Base-by-base conservation (phyloP, 768 basidiomycete species). In the Royoungia palumana region DNA sequence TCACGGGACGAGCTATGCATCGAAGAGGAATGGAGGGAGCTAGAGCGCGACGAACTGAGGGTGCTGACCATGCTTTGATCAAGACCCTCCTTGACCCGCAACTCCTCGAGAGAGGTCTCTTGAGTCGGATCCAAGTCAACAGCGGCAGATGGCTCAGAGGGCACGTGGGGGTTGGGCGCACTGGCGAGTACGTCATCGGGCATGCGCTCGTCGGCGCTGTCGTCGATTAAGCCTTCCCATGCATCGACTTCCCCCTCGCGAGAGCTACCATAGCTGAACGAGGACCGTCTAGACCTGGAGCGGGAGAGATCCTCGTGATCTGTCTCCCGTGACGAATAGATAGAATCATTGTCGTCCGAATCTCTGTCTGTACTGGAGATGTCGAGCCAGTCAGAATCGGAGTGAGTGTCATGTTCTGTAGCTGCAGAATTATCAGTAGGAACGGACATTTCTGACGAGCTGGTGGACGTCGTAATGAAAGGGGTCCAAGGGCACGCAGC, bases 341-440 rank as follows among this genome's bases (percentile, higher is more conserved):
- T 67, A 47, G 85, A 87, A 61, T 85, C 84, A 65, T 80, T 81
- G 69, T 83, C 81, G 61, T 85, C 85, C 30, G 85, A 86, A 46
- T 81, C 81, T 30, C 54, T 57, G 57, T 79, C 79, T 64, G 77
- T 80, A 60, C 81, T 83, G 25, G 84, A 72, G 56, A 90, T 77
- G 60, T 89, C 87, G 60, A 87, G 83, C 88, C 88, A 90, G 67
- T 90, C 88, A 25, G 85, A 87, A 71, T 90, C 88, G 34, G 87
- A 89, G 53, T 80, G 66, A 53, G 67, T 79, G 63, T 85, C 86
- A 55, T 75, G 63, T 64, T 88, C 87, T 58, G 83, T 80, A 66
- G 80, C 72, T 53, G 61, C 62, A 46, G 73, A 71, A 54, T 70
- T 69, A 51, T 70, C 70, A 56, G 67, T 62, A 51, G 62, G 64